These are phyloP conservation scores for Aleurites moluccanus DNA, from an alignment of 441 rosid genomes.

Conservation along the genomic window DNA sequence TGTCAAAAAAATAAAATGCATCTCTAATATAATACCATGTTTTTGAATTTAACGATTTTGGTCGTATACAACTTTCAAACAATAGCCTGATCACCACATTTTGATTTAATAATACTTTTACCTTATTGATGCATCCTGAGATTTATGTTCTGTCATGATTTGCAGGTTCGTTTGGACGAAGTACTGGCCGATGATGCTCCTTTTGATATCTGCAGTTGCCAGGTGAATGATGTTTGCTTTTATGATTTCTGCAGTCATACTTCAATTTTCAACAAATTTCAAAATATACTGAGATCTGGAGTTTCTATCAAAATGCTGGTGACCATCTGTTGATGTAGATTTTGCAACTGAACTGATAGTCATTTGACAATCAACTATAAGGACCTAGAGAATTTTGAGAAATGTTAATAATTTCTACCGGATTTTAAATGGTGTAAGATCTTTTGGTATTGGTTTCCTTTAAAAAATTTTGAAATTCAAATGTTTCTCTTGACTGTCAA, in stretches of 20 bases:
- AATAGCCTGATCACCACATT: not conserved
- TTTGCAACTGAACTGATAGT: not conserved
- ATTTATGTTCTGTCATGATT: constrained; percentile 26
- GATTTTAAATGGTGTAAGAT: not conserved
- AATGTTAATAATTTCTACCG: not conserved
- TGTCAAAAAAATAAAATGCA: not conserved
- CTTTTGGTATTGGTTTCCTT: not conserved
- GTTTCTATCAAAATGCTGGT: not conserved
- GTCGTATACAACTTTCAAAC: not conserved
- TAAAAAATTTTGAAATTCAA: not conserved
- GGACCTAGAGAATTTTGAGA: not conserved
- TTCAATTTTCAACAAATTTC: not conserved
- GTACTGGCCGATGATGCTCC: constrained; percentile 90
- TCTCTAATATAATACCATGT: not conserved
- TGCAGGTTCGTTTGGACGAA: constrained; percentile 77
- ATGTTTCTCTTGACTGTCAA: not conserved
- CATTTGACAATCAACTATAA: not conserved
- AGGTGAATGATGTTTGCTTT: constrained; percentile 45
- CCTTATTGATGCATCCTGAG: constrained; percentile 1
- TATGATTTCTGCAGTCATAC: not conserved
- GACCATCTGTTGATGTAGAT: not conserved
- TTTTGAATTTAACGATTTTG: not conserved
- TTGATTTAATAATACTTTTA: not conserved
- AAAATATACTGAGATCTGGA: not conserved
- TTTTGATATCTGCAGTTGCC: constrained; percentile 96